phyloP scores from a whole-genome alignment of 257 asterid species.

The Gentiana straminea region DNA sequence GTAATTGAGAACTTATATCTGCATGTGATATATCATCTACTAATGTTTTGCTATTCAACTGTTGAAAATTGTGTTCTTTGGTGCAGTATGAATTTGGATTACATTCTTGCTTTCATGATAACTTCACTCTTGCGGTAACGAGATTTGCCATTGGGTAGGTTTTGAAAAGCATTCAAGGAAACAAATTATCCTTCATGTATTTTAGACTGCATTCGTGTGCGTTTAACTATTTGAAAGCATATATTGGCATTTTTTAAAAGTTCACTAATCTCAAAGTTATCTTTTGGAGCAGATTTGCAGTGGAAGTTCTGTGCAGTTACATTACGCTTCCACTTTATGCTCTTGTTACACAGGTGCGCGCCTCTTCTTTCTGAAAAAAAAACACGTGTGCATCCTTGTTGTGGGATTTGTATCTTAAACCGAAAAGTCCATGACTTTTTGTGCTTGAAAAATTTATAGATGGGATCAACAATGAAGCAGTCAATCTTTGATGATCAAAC shows the following conservation, averaged over 20 bases:
- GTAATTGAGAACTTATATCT: slow-evolving; percentile 21
- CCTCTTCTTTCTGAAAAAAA: not conserved
- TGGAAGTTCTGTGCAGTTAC: slow-evolving; percentile 80
- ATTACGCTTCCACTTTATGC: slow-evolving; percentile 94
- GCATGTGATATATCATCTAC: not conserved
- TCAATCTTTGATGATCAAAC: slow-evolving; percentile 91
- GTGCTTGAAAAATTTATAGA: slow-evolving; percentile 19
- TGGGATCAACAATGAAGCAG: slow-evolving; percentile 93
- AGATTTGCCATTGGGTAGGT: slow-evolving; percentile 80
- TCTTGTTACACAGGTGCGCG: slow-evolving; percentile 80
- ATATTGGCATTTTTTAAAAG: not conserved
- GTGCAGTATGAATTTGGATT: slow-evolving; percentile 89
- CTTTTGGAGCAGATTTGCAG: slow-evolving; percentile 43
- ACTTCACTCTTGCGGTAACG: slow-evolving; percentile 40
- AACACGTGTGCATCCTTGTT: not conserved
- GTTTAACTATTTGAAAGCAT: not conserved
- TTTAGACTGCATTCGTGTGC: not conserved
- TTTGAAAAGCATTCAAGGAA: not conserved
- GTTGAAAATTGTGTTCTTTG: slow-evolving; percentile 1
- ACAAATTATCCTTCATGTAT: not conserved
- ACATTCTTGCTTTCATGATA: slow-evolving; percentile 72
- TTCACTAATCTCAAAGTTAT: not conserved
- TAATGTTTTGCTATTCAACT: not conserved
- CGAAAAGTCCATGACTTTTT: not conserved
- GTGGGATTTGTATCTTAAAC: not conserved